phyloP scores from a whole-genome alignment of 2,329 filamentous ascomycete species.

The Ambrosiella cleistominuta region DNA sequence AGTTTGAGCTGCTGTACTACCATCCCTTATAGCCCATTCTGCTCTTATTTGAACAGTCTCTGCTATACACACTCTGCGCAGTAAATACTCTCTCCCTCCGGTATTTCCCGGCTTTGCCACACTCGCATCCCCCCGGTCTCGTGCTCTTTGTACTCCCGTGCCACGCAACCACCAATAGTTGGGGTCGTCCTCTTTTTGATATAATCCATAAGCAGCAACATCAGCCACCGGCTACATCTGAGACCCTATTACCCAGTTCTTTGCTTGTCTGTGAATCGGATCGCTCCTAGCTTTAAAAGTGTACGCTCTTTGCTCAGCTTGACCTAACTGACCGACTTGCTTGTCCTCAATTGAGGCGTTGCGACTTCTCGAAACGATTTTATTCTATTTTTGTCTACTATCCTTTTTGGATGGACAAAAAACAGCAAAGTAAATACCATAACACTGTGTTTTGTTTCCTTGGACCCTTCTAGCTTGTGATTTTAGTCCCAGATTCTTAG shows the following conservation, averaged over 20 bases:
- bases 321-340: background rate
- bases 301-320: background rate
- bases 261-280: background rate
- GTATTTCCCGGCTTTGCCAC: background rate
- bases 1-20: background rate
- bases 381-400: background rate
- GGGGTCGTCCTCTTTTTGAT: background rate
- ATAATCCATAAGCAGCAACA: background rate
- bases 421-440: background rate
- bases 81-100: background rate
- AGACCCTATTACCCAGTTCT: background rate
- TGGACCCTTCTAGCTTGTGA: background rate
- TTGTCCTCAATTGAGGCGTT: background rate
- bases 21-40: background rate
- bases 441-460: background rate
- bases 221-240: background rate
- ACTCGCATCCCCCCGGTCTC: slow-evolving; percentile 1
- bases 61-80: background rate
- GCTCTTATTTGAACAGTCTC: background rate
- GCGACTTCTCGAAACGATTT: background rate
- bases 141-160: background rate
- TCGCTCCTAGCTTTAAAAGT: background rate
- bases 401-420: background rate
- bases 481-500: background rate
- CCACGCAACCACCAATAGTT: background rate